These are phyloP conservation scores for Talaromyces sp. DNA, from an alignment of 2,329 filamentous ascomycete species.

Conservation along the genomic window DNA sequence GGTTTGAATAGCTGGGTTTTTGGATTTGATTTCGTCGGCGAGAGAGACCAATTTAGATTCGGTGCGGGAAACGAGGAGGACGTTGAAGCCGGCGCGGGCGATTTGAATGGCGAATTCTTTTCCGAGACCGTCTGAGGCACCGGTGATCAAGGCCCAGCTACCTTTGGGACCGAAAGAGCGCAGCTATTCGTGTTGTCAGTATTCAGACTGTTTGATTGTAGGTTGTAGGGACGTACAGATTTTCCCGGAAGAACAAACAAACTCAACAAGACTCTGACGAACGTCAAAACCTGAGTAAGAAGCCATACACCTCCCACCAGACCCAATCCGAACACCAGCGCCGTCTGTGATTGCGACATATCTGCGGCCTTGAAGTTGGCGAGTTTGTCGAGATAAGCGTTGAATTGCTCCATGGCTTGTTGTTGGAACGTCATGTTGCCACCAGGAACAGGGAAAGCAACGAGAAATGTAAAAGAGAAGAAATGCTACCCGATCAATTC, in stretches of 20 bases:
- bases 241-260: slow-evolving; percentile 62
- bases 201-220: not conserved
- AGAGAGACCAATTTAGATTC: slow-evolving; percentile 80
- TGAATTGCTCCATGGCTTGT: slow-evolving; percentile 33
- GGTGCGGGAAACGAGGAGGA: slow-evolving; percentile 94
- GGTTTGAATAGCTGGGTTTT: slow-evolving; percentile 64
- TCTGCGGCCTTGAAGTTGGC: slow-evolving; percentile 35
- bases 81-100: slow-evolving; percentile 86
- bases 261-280: slow-evolving; percentile 61
- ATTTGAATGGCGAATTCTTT: slow-evolving; percentile 94
- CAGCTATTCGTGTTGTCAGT: slow-evolving; percentile 55
- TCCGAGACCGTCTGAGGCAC: slow-evolving; percentile 92
- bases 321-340: slow-evolving; percentile 36
- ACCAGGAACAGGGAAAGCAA: not conserved
- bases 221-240: slow-evolving; percentile 36
- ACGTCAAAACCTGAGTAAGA: slow-evolving; percentile 55
- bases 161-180: slow-evolving; percentile 86
- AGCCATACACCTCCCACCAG: slow-evolving; percentile 58
- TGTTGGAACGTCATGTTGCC: not conserved
- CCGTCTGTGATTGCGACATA: slow-evolving; percentile 36
- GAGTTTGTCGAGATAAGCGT: slow-evolving; percentile 30
- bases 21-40: slow-evolving; percentile 69
- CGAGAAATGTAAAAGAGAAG: not conserved
- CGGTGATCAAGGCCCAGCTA: slow-evolving; percentile 91
- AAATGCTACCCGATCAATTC: not conserved